Conservation (phyloP, 2,329 filamentous ascomycete species). For the Thelonectria discophora region DNA sequence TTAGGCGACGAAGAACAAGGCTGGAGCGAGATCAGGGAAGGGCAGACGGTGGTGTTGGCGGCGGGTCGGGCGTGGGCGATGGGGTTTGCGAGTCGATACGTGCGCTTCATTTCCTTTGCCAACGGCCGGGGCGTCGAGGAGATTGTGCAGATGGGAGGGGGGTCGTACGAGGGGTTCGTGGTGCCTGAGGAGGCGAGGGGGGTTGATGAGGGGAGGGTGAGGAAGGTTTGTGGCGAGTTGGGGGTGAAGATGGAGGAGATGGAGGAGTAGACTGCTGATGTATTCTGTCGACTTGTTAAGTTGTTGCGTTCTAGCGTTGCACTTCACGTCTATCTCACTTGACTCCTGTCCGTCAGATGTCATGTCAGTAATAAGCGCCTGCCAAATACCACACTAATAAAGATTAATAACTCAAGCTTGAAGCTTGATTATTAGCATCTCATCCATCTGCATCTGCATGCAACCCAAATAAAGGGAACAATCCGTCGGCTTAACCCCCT, state of each 20-base stretch:
- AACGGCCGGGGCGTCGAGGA: conserved; percentile 60
- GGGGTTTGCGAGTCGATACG: conserved; percentile 55
- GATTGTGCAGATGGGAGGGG: conserved; percentile 51
- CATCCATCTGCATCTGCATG: background rate
- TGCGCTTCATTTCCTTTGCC: conserved; percentile 57
- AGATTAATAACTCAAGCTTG: too few species aligned
- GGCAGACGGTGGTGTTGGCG: conserved; percentile 59
- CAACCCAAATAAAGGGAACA: background rate
- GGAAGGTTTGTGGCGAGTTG: conserved; percentile 3
- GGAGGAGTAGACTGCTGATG: background rate
- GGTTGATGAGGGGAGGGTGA: conserved; percentile 10
- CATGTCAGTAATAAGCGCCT: too few species aligned
- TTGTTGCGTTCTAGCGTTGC: too few species aligned
- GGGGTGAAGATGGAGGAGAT: conserved; percentile 9
- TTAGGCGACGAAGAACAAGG: background rate
- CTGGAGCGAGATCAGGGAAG: conserved; percentile 45
- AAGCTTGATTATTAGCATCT: conserved; percentile 5
- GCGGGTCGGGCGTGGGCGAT: conserved; percentile 56
- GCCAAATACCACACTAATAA: background rate
- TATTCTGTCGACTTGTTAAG: too few species aligned
- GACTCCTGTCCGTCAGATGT: too few species aligned
- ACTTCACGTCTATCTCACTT: too few species aligned
- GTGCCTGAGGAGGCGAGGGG: conserved; percentile 47
- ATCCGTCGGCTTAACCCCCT: background rate
- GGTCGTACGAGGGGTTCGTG: conserved; percentile 45